Evolutionary conservation across 257 asterid species (phyloP), one percentile per base, ranked within the genome.

Genomic region (Vinca minor): DNA sequence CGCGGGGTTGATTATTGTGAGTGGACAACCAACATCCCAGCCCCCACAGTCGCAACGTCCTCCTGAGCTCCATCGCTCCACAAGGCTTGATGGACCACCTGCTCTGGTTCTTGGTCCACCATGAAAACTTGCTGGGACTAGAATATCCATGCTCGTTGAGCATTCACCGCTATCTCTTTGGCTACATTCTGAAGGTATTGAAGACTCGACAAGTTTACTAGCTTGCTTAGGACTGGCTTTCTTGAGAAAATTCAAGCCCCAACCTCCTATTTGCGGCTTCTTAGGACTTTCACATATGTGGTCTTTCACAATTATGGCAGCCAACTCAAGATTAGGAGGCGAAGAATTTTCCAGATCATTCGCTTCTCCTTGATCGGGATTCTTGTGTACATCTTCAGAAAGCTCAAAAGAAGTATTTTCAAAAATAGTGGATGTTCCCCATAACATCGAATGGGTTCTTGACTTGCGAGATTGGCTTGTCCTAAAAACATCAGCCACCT

Each of bases 31-130:
- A 1, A 71, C 21, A 50, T 93, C 99, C 99, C 99, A 93, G 36
- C 97, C 99, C 10, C 97, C 99, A 69, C 99, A 93, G 44, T 93
- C 96, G 56, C 99, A 93, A 14, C 13, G 65, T 34, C 99, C 97
- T 20, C 92, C 92, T 0, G 90, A 83, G 63, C 50, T 73, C 96
- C 95, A 93, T 66, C 99, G 76, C 42, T 89, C 92, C 4, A 74
- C 58, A 25, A 89, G 91, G 66, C 85, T 76, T 7, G 91, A 87
- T 10, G 96, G 96, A 15, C 96, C 95, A 14, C 84, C 90, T 1
- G 52, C 68, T 68, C 73, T 57, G 31, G 82, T 69, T 83, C 78
- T 85, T 34, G 97, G 90, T 39, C 96, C 96, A 20, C 96, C 96
- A 31, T 93, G 99, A 63, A 84, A 57, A 59, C 96, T 96, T 9